These are phyloP conservation scores for Irpex rosettiformis DNA, from an alignment of 1,284 basidiomycete genomes.

Conservation along the genomic window DNA sequence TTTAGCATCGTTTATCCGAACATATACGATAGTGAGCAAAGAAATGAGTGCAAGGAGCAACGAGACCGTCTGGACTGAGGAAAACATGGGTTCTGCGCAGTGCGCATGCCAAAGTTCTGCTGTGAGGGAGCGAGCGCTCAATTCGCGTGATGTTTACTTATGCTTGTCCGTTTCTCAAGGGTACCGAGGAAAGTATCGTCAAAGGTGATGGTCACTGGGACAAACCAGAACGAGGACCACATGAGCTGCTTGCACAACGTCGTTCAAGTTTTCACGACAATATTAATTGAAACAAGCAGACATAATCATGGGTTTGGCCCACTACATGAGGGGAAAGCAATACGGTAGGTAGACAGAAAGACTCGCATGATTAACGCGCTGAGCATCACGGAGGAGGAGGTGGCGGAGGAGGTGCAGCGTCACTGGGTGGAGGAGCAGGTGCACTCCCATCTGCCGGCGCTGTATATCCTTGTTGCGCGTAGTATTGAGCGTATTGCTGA, in stretches of 20 bases:
- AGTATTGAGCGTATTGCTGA: conserved; percentile 71
- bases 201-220: no score
- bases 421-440: conserved; percentile 33
- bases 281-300: background rate
- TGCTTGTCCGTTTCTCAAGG: no score
- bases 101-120: no score
- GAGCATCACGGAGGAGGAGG: conserved; percentile 28
- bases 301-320: conserved; percentile 21
- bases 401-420: conserved; percentile 35
- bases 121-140: no score
- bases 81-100: no score
- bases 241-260: background rate
- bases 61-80: background rate
- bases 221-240: no score
- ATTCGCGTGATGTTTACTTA: no score
- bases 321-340: conserved; percentile 9
- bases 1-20: conserved; percentile 46
- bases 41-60: conserved; percentile 15
- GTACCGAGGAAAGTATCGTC: no score
- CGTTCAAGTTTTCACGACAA: no score
- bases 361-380: background rate
- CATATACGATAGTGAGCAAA: conserved; percentile 37
- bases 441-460: conserved; percentile 19
- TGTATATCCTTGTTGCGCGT: conserved; percentile 43
- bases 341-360: background rate